Conservation (phyloP, 768 basidiomycete species). For the Antrodiella citrinella region DNA sequence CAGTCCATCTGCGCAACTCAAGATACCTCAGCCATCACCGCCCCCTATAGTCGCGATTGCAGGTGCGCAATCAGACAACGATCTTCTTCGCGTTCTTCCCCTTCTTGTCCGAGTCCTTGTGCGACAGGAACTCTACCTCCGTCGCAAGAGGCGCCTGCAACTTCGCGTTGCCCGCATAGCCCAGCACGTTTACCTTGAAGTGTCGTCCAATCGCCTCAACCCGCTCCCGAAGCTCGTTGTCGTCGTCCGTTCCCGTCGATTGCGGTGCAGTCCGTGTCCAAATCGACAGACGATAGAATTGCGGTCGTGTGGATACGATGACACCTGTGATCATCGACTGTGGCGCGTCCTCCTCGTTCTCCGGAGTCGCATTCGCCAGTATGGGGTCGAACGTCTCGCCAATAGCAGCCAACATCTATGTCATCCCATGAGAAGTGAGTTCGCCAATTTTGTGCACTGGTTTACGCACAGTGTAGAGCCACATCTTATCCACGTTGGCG, state of each 20-base stretch:
- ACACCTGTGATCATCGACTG: constrained; percentile 48
- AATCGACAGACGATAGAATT: constrained; percentile 94
- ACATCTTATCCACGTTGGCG: constrained; percentile 82
- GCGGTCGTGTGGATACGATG: constrained; percentile 91
- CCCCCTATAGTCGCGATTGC: constrained; percentile 6
- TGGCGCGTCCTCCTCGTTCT: constrained; percentile 33
- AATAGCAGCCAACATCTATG: constrained; percentile 96
- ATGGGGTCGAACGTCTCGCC: constrained; percentile 97
- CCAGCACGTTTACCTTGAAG: constrained; percentile 89
- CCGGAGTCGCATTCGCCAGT: constrained; percentile 41
- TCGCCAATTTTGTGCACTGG: not conserved
- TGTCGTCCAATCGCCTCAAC: constrained; percentile 81
- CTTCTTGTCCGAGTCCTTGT: constrained; percentile 95
- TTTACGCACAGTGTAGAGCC: constrained; percentile 87
- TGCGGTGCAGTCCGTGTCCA: constrained; percentile 88
- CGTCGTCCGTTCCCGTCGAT: constrained; percentile 26
- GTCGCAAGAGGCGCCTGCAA: constrained; percentile 83
- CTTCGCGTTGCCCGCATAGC: constrained; percentile 65
- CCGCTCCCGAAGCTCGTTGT: constrained; percentile 61
- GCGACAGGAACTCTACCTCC: constrained; percentile 90
- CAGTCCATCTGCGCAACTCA: not conserved
- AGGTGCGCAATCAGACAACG: constrained; percentile 39
- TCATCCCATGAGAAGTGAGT: not conserved
- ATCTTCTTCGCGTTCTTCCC: constrained; percentile 79
- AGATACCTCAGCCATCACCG: constrained; percentile 2